Conservation (phyloP, 495 filamentous ascomycete genomes). For the Immersiella caudata region DNA sequence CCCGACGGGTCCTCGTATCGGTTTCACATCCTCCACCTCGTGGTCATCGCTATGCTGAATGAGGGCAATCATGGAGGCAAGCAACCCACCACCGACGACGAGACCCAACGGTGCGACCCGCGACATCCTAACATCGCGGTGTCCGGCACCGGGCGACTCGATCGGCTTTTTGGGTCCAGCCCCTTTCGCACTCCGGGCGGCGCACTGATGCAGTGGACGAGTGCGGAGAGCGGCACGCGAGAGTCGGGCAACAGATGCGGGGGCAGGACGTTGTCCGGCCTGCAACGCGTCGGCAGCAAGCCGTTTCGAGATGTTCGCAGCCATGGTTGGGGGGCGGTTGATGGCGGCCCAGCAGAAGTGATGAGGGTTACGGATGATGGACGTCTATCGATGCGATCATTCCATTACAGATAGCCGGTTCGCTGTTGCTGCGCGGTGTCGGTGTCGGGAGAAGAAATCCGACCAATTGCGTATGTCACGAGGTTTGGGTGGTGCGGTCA, state of each 20-base stretch:
- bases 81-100: slow-evolving; percentile 31
- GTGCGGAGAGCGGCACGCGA: slow-evolving; percentile 6
- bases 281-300: not conserved
- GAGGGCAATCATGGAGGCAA: slow-evolving; percentile 29
- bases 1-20: slow-evolving; percentile 2
- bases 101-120: slow-evolving; percentile 28
- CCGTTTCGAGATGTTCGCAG: not conserved
- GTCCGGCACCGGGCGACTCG: not conserved
- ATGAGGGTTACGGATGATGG: not conserved
- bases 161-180: not conserved
- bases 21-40: slow-evolving; percentile 1
- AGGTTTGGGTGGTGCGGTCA: not conserved
- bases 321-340: not conserved
- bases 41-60: slow-evolving; percentile 22
- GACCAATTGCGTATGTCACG: slow-evolving; percentile 8
- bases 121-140: slow-evolving; percentile 14
- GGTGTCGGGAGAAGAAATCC: not conserved
- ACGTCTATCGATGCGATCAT: not conserved
- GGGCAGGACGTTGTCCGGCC: not conserved
- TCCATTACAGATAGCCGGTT: not conserved
- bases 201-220: slow-evolving; percentile 17
- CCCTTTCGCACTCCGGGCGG: not conserved
- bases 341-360: not conserved
- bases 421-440: not conserved
- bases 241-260: not conserved